These are phyloP conservation scores for Salix dunnii DNA, from an alignment of 345 rosid genomes.

Conservation along the genomic window DNA sequence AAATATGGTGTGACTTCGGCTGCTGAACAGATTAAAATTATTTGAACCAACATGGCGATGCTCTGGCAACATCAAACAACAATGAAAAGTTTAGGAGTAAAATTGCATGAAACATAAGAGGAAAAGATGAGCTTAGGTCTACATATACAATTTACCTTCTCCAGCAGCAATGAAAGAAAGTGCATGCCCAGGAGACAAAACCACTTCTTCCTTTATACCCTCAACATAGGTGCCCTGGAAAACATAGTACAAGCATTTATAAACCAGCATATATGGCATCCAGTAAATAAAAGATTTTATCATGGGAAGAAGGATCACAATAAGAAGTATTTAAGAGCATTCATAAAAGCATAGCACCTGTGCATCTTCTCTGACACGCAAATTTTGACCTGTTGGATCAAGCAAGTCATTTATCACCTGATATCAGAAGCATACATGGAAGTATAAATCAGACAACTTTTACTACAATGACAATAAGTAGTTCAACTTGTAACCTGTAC, in stretches of 20 bases:
- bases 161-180: conserved; percentile 99
- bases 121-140: neutral
- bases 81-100: conserved; percentile 9
- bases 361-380: conserved; percentile 98
- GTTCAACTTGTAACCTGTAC: too few relatives aligned
- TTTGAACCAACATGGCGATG: conserved; percentile 99
- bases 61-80: conserved; percentile 49
- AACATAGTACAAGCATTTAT: neutral
- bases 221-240: conserved; percentile 96
- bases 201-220: conserved; percentile 99
- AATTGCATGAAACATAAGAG: neutral
- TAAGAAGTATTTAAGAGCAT: neutral
- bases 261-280: neutral
- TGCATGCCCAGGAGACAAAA: conserved; percentile 97
- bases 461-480: neutral
- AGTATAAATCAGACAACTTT: conserved; percentile 12
- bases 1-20: conserved; percentile 99
- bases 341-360: conserved; percentile 54
- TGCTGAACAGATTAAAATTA: conserved; percentile 91
- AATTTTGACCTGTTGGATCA: conserved; percentile 98
- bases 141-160: conserved; percentile 57
- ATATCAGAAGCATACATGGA: conserved; percentile 23
- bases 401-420: conserved; percentile 99
- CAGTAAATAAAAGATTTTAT: neutral
- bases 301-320: neutral